These are phyloP conservation scores for Plasmodium relictum DNA, from an alignment of 169 alveolate species.

Conservation along the genomic window DNA sequence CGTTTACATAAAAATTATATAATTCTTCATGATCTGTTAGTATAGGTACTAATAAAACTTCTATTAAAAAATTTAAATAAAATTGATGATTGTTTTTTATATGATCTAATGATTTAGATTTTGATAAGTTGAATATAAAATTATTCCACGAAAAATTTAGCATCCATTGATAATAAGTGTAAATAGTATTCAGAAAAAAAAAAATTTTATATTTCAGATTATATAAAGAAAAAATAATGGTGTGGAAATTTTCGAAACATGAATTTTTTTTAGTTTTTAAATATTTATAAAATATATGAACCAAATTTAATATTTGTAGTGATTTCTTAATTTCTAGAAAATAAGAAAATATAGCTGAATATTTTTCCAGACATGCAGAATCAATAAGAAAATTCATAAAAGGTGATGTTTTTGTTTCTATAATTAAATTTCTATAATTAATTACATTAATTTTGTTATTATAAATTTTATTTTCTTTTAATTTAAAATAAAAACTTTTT, in stretches of 20 bases:
- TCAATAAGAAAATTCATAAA: slow-evolving; percentile 67
- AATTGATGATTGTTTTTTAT: slow-evolving; percentile 66
- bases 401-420: slow-evolving; percentile 59
- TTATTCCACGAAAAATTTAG: slow-evolving; percentile 64
- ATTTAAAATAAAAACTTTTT: slow-evolving; percentile 55
- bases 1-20: slow-evolving; percentile 46
- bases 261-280: slow-evolving; percentile 21
- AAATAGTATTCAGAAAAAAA: slow-evolving; percentile 66
- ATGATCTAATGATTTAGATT: slow-evolving; percentile 55
- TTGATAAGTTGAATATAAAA: slow-evolving; percentile 24
- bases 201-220: slow-evolving; percentile 47
- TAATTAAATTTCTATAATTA: slow-evolving; percentile 62
- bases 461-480: slow-evolving; percentile 70
- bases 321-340: slow-evolving; percentile 76
- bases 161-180: slow-evolving; percentile 73
- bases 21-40: slow-evolving; percentile 58
- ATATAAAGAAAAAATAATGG: slow-evolving; percentile 37
- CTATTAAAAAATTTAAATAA: slow-evolving; percentile 62
- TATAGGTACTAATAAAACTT: slow-evolving; percentile 65
- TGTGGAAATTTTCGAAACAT: slow-evolving; percentile 18
- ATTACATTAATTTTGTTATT: slow-evolving; percentile 62
- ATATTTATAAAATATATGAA: slow-evolving; percentile 77
- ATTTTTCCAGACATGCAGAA: slow-evolving; percentile 56
- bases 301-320: slow-evolving; percentile 70
- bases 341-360: slow-evolving; percentile 71